Evolutionary conservation across 192 early-diverging fungal genomes (phyloP).

Genomic region (Podila verticillata): DNA sequence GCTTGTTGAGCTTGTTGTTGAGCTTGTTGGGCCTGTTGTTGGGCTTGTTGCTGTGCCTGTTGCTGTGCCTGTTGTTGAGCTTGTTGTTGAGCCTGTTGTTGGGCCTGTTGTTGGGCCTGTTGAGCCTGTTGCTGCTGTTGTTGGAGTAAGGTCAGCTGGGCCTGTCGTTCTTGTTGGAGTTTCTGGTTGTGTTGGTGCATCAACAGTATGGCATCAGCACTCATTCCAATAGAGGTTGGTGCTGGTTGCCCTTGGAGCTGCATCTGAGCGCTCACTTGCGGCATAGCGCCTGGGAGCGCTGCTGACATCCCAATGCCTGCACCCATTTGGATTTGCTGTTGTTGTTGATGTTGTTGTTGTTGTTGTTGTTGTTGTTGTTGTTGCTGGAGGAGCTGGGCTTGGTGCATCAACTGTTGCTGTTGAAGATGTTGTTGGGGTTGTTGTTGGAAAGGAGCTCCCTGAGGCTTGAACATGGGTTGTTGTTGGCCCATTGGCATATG

Average conservation of each 20-base stretch:
- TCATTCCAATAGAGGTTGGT: background rate
- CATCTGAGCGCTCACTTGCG: slow-evolving; percentile 1
- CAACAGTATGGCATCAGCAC: background rate
- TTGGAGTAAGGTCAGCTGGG: slow-evolving; percentile 19
- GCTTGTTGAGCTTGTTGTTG: slow-evolving; percentile 10
- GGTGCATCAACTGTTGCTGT: slow-evolving; percentile 15
- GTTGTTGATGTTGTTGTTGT: slow-evolving; percentile 9
- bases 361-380: slow-evolving; percentile 11
- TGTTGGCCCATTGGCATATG: background rate
- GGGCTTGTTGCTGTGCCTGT: slow-evolving; percentile 30
- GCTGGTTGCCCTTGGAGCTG: background rate
- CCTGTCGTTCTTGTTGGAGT: slow-evolving; percentile 1
- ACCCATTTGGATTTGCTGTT: slow-evolving; percentile 3
- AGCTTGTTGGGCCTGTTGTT: slow-evolving; percentile 16
- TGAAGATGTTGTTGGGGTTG: slow-evolving; percentile 23
- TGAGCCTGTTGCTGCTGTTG: slow-evolving; percentile 26
- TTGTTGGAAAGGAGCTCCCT: slow-evolving; percentile 2
- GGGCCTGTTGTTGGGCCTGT: slow-evolving; percentile 3
- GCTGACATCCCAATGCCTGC: background rate
- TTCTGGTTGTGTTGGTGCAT: slow-evolving; percentile 24
- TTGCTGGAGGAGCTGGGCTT: slow-evolving; percentile 7
- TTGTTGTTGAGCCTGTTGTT: slow-evolving; percentile 10
- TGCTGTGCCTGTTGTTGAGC: slow-evolving; percentile 28
- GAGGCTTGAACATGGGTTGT: slow-evolving; percentile 5
- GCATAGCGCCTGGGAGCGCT: background rate